Conservation (phyloP, 768 basidiomycete genomes). For the Floccularia luteovirens region DNA sequence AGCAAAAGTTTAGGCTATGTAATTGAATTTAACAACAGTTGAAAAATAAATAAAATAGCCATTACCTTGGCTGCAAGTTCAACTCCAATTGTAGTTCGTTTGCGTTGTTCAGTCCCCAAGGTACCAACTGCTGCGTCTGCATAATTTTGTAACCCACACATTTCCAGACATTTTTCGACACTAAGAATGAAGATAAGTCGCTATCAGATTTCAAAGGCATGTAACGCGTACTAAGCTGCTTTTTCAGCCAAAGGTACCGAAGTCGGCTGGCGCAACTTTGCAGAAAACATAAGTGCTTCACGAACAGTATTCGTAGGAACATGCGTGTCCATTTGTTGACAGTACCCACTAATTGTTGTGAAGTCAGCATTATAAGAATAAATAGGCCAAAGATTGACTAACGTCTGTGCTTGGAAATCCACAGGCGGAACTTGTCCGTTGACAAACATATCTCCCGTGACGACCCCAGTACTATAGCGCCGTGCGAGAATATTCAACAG, state of each 20-base stretch:
- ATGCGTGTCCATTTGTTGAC: slow-evolving; percentile 83
- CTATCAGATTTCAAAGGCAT: slow-evolving; percentile 7
- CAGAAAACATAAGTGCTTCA: slow-evolving; percentile 78
- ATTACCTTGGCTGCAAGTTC: slow-evolving; percentile 83
- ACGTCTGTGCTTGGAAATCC: slow-evolving; percentile 61
- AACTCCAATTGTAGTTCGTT: slow-evolving; percentile 82
- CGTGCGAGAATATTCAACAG: slow-evolving; percentile 51
- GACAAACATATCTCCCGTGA: slow-evolving; percentile 46
- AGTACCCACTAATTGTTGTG: slow-evolving; percentile 46
- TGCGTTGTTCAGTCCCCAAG: slow-evolving; percentile 65
- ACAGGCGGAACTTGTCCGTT: slow-evolving; percentile 44
- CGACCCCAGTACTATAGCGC: slow-evolving; percentile 37
- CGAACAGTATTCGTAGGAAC: slow-evolving; percentile 71
- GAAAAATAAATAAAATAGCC: slow-evolving; percentile 10
- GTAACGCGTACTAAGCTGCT: slow-evolving; percentile 59
- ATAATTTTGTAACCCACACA: slow-evolving; percentile 57
- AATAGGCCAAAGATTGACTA: slow-evolving; percentile 4
- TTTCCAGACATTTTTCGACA: slow-evolving; percentile 41
- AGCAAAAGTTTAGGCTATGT: slow-evolving; percentile 65
- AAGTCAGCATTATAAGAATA: background rate
- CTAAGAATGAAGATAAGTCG: slow-evolving; percentile 13
- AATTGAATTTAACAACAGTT: background rate
- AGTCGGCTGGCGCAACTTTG: slow-evolving; percentile 69
- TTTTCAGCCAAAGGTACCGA: slow-evolving; percentile 65
- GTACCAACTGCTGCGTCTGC: slow-evolving; percentile 60